A percentile compares a stretch with the other conserved stretches of the same genome.
These are phyloP conservation scores for Volvox africanus DNA, from an alignment of 139 green algal genomes.

Conservation along the genomic window DNA sequence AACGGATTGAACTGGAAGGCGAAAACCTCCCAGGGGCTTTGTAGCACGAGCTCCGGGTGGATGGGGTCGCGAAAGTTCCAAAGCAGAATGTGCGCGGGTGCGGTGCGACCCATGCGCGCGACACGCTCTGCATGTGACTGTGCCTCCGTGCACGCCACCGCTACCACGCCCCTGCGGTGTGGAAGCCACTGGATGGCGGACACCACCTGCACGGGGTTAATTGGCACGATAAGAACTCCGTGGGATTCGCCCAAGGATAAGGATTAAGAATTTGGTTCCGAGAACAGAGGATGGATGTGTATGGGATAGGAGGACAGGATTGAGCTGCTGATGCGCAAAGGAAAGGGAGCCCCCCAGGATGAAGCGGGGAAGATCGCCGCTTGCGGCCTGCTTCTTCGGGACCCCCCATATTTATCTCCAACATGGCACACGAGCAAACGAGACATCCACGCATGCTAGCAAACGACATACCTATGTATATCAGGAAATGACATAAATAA, in stretches of 20 bases:
- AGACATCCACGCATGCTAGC: too few relatives aligned
- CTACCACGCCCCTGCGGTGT: slow-evolving; percentile 75
- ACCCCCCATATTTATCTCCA: too few relatives aligned
- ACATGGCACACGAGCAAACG: too few relatives aligned
- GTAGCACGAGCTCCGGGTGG: slow-evolving; percentile 87
- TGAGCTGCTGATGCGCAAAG: too few relatives aligned
- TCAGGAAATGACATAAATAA: too few relatives aligned
- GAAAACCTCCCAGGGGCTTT: slow-evolving; percentile 80
- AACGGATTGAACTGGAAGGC: slow-evolving; percentile 85
- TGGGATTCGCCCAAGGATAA: too few relatives aligned
- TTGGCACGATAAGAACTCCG: too few relatives aligned
- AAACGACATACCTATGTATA: too few relatives aligned
- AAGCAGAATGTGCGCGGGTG: slow-evolving; percentile 77
- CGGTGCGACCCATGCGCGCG: slow-evolving; percentile 64
- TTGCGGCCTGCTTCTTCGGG: too few relatives aligned
- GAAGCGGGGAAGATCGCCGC: too few relatives aligned
- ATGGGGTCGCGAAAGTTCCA: slow-evolving; percentile 91
- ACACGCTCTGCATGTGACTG: slow-evolving; percentile 71
- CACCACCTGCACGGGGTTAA: slow-evolving; percentile 57
- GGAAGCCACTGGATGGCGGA: slow-evolving; percentile 84
- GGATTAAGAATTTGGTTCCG: too few relatives aligned
- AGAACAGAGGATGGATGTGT: background rate
- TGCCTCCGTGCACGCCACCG: slow-evolving; percentile 76
- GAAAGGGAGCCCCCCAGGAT: too few relatives aligned
- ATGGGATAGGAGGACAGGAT: background rate